Conservation (phyloP, 768 basidiomycete species). For the Mycena venus region DNA sequence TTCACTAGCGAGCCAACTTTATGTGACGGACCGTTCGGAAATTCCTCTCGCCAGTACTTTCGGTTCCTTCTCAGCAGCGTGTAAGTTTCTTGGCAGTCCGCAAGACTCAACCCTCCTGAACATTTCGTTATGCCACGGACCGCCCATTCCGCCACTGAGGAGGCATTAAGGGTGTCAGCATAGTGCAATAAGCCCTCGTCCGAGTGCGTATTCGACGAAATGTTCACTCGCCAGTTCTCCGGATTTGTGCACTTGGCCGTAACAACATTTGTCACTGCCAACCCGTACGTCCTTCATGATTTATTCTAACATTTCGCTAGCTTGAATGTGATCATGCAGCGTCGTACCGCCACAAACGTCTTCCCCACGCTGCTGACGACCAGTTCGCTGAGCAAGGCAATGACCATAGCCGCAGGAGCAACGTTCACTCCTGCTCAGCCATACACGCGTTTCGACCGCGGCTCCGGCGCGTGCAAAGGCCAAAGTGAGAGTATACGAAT, state of each 20-base stretch:
- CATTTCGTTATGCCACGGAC: not conserved
- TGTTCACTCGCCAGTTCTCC: not conserved
- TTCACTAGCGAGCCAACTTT: not conserved
- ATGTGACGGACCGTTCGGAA: not conserved
- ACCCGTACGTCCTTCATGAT: not conserved
- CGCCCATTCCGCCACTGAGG: not conserved
- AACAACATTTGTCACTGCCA: not conserved
- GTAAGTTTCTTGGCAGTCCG: not conserved
- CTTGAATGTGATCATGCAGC: conserved; percentile 33
- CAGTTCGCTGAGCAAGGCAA: conserved; percentile 48
- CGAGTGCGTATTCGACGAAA: not conserved
- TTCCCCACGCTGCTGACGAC: conserved; percentile 52
- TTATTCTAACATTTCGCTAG: not conserved
- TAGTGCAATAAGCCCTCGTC: not conserved
- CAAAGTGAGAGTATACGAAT: conserved; percentile 48
- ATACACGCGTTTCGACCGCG: conserved; percentile 55
- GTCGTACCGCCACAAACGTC: conserved; percentile 50
- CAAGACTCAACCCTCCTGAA: not conserved
- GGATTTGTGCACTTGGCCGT: not conserved
- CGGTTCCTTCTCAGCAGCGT: no score
- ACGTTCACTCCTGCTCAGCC: conserved; percentile 53
- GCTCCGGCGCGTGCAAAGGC: conserved; percentile 53
- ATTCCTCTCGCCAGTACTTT: not conserved
- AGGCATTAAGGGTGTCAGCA: not conserved
- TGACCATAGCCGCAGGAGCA: conserved; percentile 47